phyloP scores from a whole-genome alignment of 352 stramenopile genomes.

The Phytophthora crassamura region DNA sequence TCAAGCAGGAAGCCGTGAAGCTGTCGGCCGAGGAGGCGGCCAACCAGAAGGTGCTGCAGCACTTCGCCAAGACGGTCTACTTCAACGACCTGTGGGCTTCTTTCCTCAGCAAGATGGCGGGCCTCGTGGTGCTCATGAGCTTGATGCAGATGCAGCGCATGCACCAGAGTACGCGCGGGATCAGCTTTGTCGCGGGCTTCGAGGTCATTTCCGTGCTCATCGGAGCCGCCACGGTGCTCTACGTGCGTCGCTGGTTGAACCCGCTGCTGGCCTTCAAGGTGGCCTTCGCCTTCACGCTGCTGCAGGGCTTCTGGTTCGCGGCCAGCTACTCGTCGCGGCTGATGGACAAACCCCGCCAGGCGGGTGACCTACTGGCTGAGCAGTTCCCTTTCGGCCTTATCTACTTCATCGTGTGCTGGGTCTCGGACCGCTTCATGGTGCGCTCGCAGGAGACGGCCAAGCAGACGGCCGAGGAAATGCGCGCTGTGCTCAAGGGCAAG shows the following conservation, averaged over 20 bases:
- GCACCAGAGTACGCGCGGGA: slow-evolving; percentile 45
- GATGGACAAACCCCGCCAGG: slow-evolving; percentile 48
- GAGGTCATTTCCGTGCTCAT: slow-evolving; percentile 71
- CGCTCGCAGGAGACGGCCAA: slow-evolving; percentile 67
- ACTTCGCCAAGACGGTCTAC: slow-evolving; percentile 87
- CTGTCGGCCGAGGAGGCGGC: slow-evolving; percentile 42
- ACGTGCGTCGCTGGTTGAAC: slow-evolving; percentile 67
- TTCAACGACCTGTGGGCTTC: slow-evolving; percentile 88
- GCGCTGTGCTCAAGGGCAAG: slow-evolving; percentile 54
- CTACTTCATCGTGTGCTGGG: slow-evolving; percentile 83
- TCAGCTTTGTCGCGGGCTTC: slow-evolving; percentile 69
- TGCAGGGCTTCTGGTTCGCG: slow-evolving; percentile 76
- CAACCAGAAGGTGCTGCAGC: slow-evolving; percentile 75
- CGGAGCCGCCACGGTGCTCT: slow-evolving; percentile 58
- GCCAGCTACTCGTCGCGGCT: slow-evolving; percentile 57
- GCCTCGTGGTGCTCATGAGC: slow-evolving; percentile 72
- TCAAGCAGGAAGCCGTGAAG: slow-evolving; percentile 31
- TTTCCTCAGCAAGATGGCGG: slow-evolving; percentile 83
- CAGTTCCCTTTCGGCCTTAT: slow-evolving; percentile 76
- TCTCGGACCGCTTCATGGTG: slow-evolving; percentile 85
- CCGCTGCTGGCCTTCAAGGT: slow-evolving; percentile 81
- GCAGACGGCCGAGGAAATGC: slow-evolving; percentile 67
- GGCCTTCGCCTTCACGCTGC: slow-evolving; percentile 74
- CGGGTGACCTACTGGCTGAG: slow-evolving; percentile 63
- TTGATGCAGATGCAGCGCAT: slow-evolving; percentile 69